phyloP scores from a whole-genome alignment of 2,329 filamentous ascomycete genomes.

The Myriosclerotinia duriaeana region DNA sequence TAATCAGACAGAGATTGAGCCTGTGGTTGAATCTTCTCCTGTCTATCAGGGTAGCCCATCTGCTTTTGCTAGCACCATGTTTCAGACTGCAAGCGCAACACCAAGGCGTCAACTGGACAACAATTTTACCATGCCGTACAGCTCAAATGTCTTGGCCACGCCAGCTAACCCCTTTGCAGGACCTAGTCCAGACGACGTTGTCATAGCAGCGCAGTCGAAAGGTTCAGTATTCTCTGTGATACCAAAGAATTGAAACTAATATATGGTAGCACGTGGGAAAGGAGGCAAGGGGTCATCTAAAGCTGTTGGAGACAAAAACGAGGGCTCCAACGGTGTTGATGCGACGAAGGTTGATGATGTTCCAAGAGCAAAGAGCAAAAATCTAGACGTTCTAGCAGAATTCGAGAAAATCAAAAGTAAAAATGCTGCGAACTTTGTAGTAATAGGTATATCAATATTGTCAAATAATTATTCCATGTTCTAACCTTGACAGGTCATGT shows the following conservation, averaged over 20 bases:
- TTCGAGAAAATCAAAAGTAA: conserved; percentile 75
- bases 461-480: conserved; percentile 28
- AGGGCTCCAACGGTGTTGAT: conserved; percentile 49
- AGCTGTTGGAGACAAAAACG: conserved; percentile 44
- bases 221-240: conserved; percentile 57
- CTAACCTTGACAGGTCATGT: conserved; percentile 69
- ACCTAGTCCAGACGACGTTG: conserved; percentile 89
- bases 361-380: conserved; percentile 67
- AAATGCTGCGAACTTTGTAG: conserved; percentile 83
- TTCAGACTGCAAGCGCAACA: conserved; percentile 40
- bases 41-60: conserved; percentile 41
- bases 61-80: conserved; percentile 46
- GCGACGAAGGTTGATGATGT: conserved; percentile 51
- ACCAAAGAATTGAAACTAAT: conserved; percentile 42
- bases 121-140: conserved; percentile 45
- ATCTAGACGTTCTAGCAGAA: conserved; percentile 80
- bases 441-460: conserved; percentile 67
- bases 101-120: conserved; percentile 27
- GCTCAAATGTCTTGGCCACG: conserved; percentile 41
- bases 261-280: conserved; percentile 46
- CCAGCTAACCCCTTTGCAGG: conserved; percentile 68
- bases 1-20: conserved; percentile 7
- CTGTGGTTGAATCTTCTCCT: conserved; percentile 23
- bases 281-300: conserved; percentile 43
- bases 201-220: conserved; percentile 85